Evolutionary conservation across 169 alveolate genomes (phyloP).

Genomic region (Cryptosporidium parvum): DNA sequence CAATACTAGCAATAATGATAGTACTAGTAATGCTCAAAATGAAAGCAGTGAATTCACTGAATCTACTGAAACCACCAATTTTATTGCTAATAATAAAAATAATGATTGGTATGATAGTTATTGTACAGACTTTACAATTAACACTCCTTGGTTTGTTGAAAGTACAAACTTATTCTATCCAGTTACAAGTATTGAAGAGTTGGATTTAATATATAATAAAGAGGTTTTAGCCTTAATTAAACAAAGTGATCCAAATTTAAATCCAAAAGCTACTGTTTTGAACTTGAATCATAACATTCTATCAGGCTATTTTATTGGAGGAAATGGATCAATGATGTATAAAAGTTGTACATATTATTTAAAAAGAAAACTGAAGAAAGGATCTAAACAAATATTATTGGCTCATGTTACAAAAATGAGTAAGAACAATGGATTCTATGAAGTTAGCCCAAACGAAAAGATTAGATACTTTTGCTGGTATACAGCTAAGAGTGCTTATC

Average conservation of each 20-base stretch:
- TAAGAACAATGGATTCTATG: neutral
- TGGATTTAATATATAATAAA: neutral
- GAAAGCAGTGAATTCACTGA: slow-evolving; percentile 18
- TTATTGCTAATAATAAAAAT: neutral
- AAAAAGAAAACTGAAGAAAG: slow-evolving; percentile 6
- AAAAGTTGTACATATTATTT: slow-evolving; percentile 59
- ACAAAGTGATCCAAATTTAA: slow-evolving; percentile 36
- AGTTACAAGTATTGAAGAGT: slow-evolving; percentile 18
- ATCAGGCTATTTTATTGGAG: slow-evolving; percentile 63
- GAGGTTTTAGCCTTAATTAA: slow-evolving; percentile 34
- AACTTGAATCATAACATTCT: slow-evolving; percentile 9
- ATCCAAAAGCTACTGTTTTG: slow-evolving; percentile 73
- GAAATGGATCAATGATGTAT: slow-evolving; percentile 72
- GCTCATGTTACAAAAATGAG: slow-evolving; percentile 34
- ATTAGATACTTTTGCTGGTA: slow-evolving; percentile 68
- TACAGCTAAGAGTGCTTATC: slow-evolving; percentile 45
- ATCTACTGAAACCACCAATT: neutral
- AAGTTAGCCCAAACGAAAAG: slow-evolving; percentile 13
- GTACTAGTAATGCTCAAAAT: neutral
- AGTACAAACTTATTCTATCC: slow-evolving; percentile 40
- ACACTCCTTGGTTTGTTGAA: slow-evolving; percentile 56
- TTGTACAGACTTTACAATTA: neutral
- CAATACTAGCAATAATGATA: neutral
- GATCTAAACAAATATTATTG: neutral
- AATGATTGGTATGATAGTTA: slow-evolving; percentile 11